Evolutionary conservation across 2,329 filamentous ascomycete species (phyloP).

Genomic region (Stagonosporopsis chrysanthemi): DNA sequence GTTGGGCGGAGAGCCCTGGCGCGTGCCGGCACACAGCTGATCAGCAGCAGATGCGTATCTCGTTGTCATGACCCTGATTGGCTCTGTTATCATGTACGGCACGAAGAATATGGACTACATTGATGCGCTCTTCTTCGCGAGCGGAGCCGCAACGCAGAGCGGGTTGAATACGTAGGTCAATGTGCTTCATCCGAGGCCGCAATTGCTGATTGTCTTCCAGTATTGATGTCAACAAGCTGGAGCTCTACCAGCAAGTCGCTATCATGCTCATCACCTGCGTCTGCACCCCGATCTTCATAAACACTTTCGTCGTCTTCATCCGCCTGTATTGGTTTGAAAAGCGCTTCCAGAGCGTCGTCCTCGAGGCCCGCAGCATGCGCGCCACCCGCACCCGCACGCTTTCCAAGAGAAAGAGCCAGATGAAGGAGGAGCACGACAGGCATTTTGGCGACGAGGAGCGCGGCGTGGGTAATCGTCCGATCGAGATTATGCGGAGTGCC

Average conservation of each 20-base stretch:
- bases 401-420: slow-evolving; percentile 60
- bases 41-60: slow-evolving; percentile 74
- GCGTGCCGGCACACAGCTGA: slow-evolving; percentile 24
- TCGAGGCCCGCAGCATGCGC: slow-evolving; percentile 72
- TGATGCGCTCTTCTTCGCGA: slow-evolving; percentile 88
- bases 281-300: slow-evolving; percentile 54
- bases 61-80: slow-evolving; percentile 73
- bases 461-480: slow-evolving; percentile 71
- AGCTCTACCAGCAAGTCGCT: slow-evolving; percentile 61
- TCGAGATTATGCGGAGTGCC: slow-evolving; percentile 69
- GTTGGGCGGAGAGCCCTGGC: not conserved
- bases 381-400: slow-evolving; percentile 64
- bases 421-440: slow-evolving; percentile 55
- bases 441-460: slow-evolving; percentile 60
- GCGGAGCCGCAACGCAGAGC: slow-evolving; percentile 87
- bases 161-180: slow-evolving; percentile 77
- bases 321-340: slow-evolving; percentile 99
- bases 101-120: slow-evolving; percentile 74
- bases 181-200: not conserved
- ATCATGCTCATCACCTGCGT: slow-evolving; percentile 47
- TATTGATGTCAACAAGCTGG: slow-evolving; percentile 58
- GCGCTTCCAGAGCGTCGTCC: slow-evolving; percentile 84
- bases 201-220: slow-evolving; percentile 38
- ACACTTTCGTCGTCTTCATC: slow-evolving; percentile 82
- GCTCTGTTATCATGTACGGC: slow-evolving; percentile 79